Conservation (phyloP, 2,329 filamentous ascomycete species). For the Diaporthe velutina region DNA sequence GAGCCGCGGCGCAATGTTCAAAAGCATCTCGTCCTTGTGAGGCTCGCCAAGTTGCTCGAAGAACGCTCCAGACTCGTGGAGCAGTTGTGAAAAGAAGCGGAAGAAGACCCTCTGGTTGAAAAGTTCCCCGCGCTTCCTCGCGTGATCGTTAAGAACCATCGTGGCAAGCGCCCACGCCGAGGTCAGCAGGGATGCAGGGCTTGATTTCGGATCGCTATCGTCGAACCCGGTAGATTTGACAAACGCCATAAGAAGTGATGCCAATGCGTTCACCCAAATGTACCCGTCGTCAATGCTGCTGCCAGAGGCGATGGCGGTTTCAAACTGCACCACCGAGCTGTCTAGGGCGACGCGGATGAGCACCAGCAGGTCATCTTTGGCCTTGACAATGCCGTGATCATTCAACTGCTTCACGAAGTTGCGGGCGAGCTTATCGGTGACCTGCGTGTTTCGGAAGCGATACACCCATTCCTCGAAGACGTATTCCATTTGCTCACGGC, state of each 20-base stretch:
- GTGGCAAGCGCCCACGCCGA: slow-evolving; percentile 83
- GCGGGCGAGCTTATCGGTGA: slow-evolving; percentile 77
- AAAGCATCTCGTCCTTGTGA: slow-evolving; percentile 77
- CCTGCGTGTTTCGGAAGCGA: slow-evolving; percentile 81
- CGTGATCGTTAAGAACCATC: slow-evolving; percentile 87
- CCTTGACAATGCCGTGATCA: slow-evolving; percentile 77
- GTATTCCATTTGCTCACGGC: slow-evolving; percentile 84
- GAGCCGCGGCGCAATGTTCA: slow-evolving; percentile 79
- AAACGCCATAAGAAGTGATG: slow-evolving; percentile 82
- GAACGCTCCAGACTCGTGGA: slow-evolving; percentile 78
- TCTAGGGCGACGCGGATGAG: slow-evolving; percentile 89
- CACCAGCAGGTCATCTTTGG: slow-evolving; percentile 80
- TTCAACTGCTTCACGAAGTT: slow-evolving; percentile 90
- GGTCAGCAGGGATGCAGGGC: slow-evolving; percentile 80
- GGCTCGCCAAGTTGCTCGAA: slow-evolving; percentile 70
- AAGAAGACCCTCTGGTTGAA: slow-evolving; percentile 94
- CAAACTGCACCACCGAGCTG: slow-evolving; percentile 81
- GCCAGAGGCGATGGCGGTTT: slow-evolving; percentile 74
- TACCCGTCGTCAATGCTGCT: slow-evolving; percentile 71
- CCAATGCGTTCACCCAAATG: slow-evolving; percentile 81
- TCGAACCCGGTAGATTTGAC: slow-evolving; percentile 78
- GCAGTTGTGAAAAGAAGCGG: slow-evolving; percentile 84
- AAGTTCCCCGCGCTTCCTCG: slow-evolving; percentile 81
- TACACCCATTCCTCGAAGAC: slow-evolving; percentile 96
- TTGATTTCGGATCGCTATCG: slow-evolving; percentile 68